Evolutionary conservation across 495 filamentous ascomycete species (phyloP), one percentile per base, ranked within the genome.

Genomic region (Talaromyces thailandensis): DNA sequence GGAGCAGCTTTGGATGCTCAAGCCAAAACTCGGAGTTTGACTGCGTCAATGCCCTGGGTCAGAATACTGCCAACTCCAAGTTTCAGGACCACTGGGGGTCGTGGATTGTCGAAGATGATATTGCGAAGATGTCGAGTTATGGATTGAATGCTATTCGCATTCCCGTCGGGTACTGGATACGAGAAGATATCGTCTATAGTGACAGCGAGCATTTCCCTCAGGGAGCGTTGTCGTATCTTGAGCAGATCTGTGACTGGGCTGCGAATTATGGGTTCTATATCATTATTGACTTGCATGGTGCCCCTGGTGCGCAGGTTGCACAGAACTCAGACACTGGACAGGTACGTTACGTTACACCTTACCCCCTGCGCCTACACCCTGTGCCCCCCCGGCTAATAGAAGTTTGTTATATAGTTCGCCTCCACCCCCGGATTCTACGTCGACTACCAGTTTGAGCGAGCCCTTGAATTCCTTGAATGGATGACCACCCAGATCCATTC

Each of bases 211-310:
- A 82, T 64, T 88, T 86, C 61, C 81, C 83, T 0, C 75, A 78
- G 64, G 84, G 85, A 6, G 84, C 77, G 0, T 67, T 86, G 3
- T 40, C 66, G 4, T 85, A 83, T 67, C 72, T 88, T 18, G 74
- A 83, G 64, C 70, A 74, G 16, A 58, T 88, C 0, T 84, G 81
- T 53, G 76, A 75, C 11, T 84, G 80, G 84, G 82, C 81, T 3
- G 76, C 73, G 29, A 75, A 84, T 58, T 71, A 73, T 2, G 82
- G 81, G 0, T 62, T 88, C 48, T 88, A 86, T 67, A 79, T 88
- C 61, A 86, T 88, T 53, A 77, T 88, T 61, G 86, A 86, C 63
- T 70, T 87, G 16, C 84, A 87, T 64, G 85, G 82, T n/a, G 84
- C 81, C 1, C 84, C 86, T 0, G 85, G 81, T 14, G 80, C 81